Base-by-base conservation (phyloP, 1,139 yeast species). In the Kurtzmaniella quercitrusa region DNA sequence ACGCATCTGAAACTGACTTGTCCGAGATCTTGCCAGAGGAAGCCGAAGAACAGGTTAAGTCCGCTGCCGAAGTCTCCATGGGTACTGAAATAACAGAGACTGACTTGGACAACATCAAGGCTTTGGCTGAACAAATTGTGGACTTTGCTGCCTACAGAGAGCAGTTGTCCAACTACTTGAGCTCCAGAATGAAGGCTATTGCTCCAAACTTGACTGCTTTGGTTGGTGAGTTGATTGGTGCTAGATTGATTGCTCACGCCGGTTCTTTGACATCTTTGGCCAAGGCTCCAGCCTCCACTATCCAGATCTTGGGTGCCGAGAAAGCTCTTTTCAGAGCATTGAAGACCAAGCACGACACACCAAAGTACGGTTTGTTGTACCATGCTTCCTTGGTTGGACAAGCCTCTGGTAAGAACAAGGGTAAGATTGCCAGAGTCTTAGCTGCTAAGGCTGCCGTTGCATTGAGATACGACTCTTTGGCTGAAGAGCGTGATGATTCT, bases 391-490 rank as follows among this genome's bases (percentile, higher is more conserved):
- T 93, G 65, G 91, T 93, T 57, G 97, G 98, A 54, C 88, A 86
- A 74, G 99, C 99, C 45, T 76, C 93, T 50, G 87, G 95, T 61
- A 91, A 91, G 77, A 93, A 94, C 76, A 94, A 93, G 80, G 99
- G 98, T 71, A 89, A 91, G 76, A 88, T 93, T 64, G 98, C 99
- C 45, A 85, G 99, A 75, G 96, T 93, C 56, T 80, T 93, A 55
- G 99, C 99, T 57, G 98, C 98, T 50, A 93, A 93, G 75, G 96
- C 97, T 54, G 95, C 98, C 42, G 94, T 93, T 60, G 88, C 96
- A 50, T 75, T 93, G 56, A 85, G 98, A 76, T 93, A 87, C 65
- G 99, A 93, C 72, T 96, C 97, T 36, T 77, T 94, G 50, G 87
- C 97, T 52, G 99, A 93, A 73, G 98, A 93, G 58, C 83, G 97